Percentiles rank a stretch among this genome's conserved stretches.
phyloP scores from a whole-genome alignment of 345 rosid species.

The Bruguiera gymnorhiza region DNA sequence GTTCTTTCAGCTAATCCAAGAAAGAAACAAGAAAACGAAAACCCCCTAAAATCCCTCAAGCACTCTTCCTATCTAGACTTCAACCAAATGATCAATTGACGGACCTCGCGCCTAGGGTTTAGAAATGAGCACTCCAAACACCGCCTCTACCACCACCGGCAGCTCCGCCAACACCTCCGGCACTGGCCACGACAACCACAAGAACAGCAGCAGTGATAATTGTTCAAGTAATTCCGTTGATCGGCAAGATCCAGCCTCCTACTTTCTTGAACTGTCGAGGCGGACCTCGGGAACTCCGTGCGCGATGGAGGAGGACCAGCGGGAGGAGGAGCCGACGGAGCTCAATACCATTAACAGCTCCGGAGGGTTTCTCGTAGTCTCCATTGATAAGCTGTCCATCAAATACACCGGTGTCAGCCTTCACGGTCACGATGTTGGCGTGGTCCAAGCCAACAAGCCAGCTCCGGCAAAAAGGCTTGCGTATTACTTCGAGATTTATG shows the following conservation, averaged over 20 bases:
- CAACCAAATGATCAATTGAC: too few relatives aligned
- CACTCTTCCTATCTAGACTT: too few relatives aligned
- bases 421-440: conserved; percentile 90
- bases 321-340: conserved; percentile 72
- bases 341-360: conserved; percentile 85
- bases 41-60: too few relatives aligned
- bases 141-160: too few relatives aligned
- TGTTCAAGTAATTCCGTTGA: not conserved
- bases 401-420: conserved; percentile 59
- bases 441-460: conserved; percentile 74
- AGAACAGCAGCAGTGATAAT: conserved; percentile 5
- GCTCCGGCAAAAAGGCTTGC: conserved; percentile 70
- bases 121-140: too few relatives aligned
- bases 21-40: too few relatives aligned
- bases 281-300: conserved; percentile 7
- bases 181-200: not conserved
- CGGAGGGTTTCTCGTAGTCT: conserved; percentile 74
- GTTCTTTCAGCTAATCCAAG: too few relatives aligned
- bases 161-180: too few relatives aligned
- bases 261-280: conserved; percentile 46
- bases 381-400: conserved; percentile 74
- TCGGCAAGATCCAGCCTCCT: conserved; percentile 43
- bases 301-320: conserved; percentile 27
- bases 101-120: too few relatives aligned
- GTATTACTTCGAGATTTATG: conserved; percentile 91